Evolutionary conservation across 805 yeast species (phyloP), one percentile per base, ranked within the genome.

Genomic region (Scheffersomyces amazonensis): DNA sequence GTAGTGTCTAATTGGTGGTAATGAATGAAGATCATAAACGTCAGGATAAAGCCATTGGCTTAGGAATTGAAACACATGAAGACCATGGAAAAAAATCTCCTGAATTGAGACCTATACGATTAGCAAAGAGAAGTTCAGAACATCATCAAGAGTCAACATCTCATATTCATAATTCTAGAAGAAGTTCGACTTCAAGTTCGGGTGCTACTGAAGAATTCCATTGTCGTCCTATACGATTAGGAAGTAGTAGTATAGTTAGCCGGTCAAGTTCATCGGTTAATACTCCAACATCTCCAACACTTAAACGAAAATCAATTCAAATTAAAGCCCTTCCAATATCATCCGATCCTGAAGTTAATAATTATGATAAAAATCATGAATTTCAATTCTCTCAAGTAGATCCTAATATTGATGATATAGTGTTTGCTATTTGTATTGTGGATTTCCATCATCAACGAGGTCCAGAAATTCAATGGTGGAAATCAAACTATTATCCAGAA

Each of bases 381-480:
- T 12, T 22, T 3, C 27, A n/a, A n/a, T 27, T 35, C 2, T 37
- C 37, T 2, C 31, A 32, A 3, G 16, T 33, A n/a, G 39, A 46
- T 17, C 40, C 52, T 3, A 40, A 45, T 17, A 34, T 36, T 9
- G 50, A 52, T 34, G 69, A 66, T 41, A 56, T 80, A 49, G 75
- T 91, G 2, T 81, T 87, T 58, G 96, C 96, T 10, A 76, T 90
- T 3, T 83, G 96, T 47, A 76, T 93, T 11, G 96, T 90, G 16
- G 95, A 95, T 48, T 91, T 91, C 70, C 96, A 91, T 56, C 98
- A 93, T 53, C 59, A 66, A 20, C 70, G 95, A 41, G 99, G 99
- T 2, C 98, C 99, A 0, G 97, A 93, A 57, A 79, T 93, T 17
- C 97, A 91, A 60, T 89, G 87, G 62, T 87, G 96, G 88, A 54